Percentiles rank a stretch among this genome's conserved stretches.
Conservation (phyloP, 2,329 filamentous ascomycete species). For the Neospermospora avenae region DNA sequence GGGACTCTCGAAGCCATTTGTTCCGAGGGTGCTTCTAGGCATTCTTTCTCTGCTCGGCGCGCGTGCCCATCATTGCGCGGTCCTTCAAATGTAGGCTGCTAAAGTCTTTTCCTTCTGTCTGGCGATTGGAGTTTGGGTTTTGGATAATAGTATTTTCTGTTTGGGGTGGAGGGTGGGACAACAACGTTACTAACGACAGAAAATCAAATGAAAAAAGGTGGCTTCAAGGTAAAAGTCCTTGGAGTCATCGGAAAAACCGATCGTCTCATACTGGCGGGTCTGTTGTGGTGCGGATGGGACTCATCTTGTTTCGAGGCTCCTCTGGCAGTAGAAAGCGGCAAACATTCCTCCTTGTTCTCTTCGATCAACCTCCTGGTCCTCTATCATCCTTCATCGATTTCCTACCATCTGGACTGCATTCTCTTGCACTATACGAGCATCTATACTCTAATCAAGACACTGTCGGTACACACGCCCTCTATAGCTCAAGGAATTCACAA, state of each 20-base stretch:
- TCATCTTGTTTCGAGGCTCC: not conserved
- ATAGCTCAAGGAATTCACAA: not conserved
- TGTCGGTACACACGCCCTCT: not conserved
- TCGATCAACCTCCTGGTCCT: not conserved
- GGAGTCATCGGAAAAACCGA: not conserved
- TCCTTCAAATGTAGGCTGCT: not conserved
- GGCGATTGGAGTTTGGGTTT: not conserved
- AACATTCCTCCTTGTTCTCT: not conserved
- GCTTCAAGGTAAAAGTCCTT: slow-evolving; percentile 2
- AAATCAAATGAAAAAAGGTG: not conserved
- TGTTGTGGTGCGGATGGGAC: slow-evolving; percentile 1
- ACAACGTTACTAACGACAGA: not conserved
- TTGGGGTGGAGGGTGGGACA: not conserved
- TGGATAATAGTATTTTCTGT: not conserved
- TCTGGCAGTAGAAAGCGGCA: not conserved
- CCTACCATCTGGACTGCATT: not conserved
- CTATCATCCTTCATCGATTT: not conserved
- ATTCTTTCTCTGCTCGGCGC: slow-evolving; percentile 5
- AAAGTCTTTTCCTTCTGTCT: slow-evolving; percentile 3
- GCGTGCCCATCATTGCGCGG: not conserved
- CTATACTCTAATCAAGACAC: not conserved
- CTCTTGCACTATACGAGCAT: not conserved
- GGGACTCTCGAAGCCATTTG: not conserved
- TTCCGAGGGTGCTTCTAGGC: slow-evolving; percentile 1
- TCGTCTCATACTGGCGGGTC: not conserved